These are phyloP conservation scores for Limtongia smithiae DNA, from an alignment of 805 yeast genomes.

Conservation along the genomic window DNA sequence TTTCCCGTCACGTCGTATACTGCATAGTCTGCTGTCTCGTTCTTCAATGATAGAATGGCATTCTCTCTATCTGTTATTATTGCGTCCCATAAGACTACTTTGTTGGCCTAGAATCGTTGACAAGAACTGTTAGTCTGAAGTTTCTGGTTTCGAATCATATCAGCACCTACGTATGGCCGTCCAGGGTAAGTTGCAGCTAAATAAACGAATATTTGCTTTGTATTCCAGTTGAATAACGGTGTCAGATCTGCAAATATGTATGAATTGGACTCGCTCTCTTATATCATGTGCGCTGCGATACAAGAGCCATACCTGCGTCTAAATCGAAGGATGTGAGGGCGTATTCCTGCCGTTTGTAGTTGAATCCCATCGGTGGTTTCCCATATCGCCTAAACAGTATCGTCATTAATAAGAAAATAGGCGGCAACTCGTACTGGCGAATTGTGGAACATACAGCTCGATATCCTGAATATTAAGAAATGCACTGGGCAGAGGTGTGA, in stretches of 20 bases:
- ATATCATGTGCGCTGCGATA: slow-evolving; percentile 17
- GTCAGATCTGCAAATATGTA: slow-evolving; percentile 51
- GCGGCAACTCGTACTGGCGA: not conserved
- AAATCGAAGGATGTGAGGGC: slow-evolving; percentile 68
- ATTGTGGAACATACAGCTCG: slow-evolving; percentile 26
- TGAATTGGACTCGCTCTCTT: not conserved
- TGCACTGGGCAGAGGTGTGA: slow-evolving; percentile 32
- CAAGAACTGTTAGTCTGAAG: too few relatives aligned
- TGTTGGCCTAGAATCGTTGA: slow-evolving; percentile 40
- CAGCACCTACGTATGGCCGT: slow-evolving; percentile 31
- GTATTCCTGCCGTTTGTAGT: slow-evolving; percentile 62
- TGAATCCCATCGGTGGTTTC: slow-evolving; percentile 63
- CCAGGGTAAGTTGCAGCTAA: slow-evolving; percentile 80
- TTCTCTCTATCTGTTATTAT: slow-evolving; percentile 59
- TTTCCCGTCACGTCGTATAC: slow-evolving; percentile 78
- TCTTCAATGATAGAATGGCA: slow-evolving; percentile 53
- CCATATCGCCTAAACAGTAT: slow-evolving; percentile 31
- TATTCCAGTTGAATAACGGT: slow-evolving; percentile 90
- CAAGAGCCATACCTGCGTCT: slow-evolving; percentile 37
- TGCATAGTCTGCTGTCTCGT: slow-evolving; percentile 67
- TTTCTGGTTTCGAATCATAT: too few relatives aligned
- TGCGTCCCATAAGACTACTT: slow-evolving; percentile 87
- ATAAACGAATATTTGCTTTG: slow-evolving; percentile 91
- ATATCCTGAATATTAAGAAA: slow-evolving; percentile 28
- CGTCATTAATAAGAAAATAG: not conserved